Base-by-base conservation (phyloP, 176 grass and related monocot genomes). In the Sorghum bicolor region DNA sequence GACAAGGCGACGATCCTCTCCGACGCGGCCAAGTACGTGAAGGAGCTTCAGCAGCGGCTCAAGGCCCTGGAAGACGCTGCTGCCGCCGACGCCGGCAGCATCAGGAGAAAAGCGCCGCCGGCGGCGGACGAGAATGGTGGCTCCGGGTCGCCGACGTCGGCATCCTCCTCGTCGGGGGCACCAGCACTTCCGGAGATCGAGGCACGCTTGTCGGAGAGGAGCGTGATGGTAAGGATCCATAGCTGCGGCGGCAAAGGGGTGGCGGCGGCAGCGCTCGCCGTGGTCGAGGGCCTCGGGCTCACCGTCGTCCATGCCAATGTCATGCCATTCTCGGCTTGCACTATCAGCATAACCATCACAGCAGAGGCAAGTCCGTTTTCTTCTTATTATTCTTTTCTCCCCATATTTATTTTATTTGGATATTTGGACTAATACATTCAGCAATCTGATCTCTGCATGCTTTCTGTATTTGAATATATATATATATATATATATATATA, bases 1-100 rank as follows among this genome's bases (percentile, higher is more conserved):
- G 93, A 95, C 83, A 95, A 95, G 74, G 93, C 88, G 29, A 92
- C 93, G 55, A 90, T 95, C 41, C 88, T 95, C 39, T 71, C 83
- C 2, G 88, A 88, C 66, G 90, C 90, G 19, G 74, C 85, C 24
- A 72, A 33, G 41, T 86, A 95, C 70, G 85, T 95, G 19, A 90
- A 90, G 87, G 86, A 90, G 79, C 93, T 95, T 22, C 71, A 92
- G 14, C 75, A 81, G 34, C 88, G 86, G 84, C 11, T 90, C 55
- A 92, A 88, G 71, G 50, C 20, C 11, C 80, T 95, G 10, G 86
- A 95, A 48, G 41, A 73, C 3, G 70, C 6, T 4, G 41, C 55
- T 25, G 55, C 37, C 80, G 76, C 38, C 44, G 26, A 66, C 70
- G 70, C 38, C 45, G 22, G 72, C 76, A 26, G 11, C 75, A 7